Evolutionary conservation across 441 rosid genomes (phyloP).

Genomic region (Gossypium schwendimanii): DNA sequence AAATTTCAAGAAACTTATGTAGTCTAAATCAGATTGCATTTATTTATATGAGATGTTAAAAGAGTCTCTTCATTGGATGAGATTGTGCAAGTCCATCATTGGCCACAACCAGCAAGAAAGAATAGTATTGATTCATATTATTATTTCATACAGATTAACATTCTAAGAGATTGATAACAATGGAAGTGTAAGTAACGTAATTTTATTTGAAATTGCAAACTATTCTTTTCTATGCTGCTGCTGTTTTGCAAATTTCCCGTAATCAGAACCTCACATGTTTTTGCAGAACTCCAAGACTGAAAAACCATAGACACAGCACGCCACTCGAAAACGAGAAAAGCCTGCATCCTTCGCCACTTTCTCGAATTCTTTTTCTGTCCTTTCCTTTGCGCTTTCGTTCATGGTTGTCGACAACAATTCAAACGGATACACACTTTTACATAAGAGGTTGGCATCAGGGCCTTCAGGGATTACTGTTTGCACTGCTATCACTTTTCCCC

Average conservation of each 20-base stretch:
- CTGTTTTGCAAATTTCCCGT: background rate
- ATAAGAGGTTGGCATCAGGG: slow-evolving; percentile 19
- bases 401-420: slow-evolving; percentile 28
- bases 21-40: background rate
- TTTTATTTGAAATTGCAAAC: too few species aligned
- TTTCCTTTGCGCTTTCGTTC: slow-evolving; percentile 31
- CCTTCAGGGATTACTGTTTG: slow-evolving; percentile 33
- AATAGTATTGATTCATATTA: background rate
- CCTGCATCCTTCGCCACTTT: slow-evolving; percentile 33
- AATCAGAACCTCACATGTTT: slow-evolving; percentile 8
- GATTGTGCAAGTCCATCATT: background rate
- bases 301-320: slow-evolving; percentile 30
- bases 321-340: slow-evolving; percentile 29
- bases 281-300: slow-evolving; percentile 41
- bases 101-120: background rate
- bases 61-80: background rate
- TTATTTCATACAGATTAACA: background rate
- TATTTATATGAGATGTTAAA: background rate
- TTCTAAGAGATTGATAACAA: too few species aligned
- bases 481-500: slow-evolving; percentile 34
- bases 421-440: slow-evolving; percentile 32
- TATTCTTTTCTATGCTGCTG: background rate
- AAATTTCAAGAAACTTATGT: background rate
- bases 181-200: too few species aligned
- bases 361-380: slow-evolving; percentile 34